A percentile compares a stretch with the other conserved stretches of the same genome.
These are phyloP conservation scores for Calycina herbarum DNA, from an alignment of 2,329 filamentous ascomycete species.

Conservation along the genomic window DNA sequence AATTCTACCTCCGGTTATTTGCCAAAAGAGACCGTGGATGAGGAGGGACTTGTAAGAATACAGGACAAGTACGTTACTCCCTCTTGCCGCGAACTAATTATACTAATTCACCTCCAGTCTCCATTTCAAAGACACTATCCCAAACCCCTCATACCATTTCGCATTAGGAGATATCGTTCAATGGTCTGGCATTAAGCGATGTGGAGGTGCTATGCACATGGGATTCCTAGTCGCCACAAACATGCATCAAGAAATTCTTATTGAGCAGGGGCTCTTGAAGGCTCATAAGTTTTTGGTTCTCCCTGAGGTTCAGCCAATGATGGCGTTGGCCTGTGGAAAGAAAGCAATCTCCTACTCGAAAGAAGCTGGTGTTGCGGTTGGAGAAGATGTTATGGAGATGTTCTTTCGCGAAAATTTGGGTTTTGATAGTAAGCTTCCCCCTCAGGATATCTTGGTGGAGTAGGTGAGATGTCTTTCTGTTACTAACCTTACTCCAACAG, in stretches of 20 bases:
- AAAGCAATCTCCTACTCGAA: slow-evolving; percentile 65
- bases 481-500: not conserved
- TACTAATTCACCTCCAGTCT: slow-evolving; percentile 43
- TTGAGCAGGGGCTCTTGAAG: slow-evolving; percentile 40
- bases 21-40: slow-evolving; percentile 56
- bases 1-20: slow-evolving; percentile 64
- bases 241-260: slow-evolving; percentile 61
- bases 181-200: slow-evolving; percentile 80
- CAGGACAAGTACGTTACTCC: slow-evolving; percentile 48
- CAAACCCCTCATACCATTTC: slow-evolving; percentile 63
- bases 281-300: slow-evolving; percentile 51
- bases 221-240: slow-evolving; percentile 67
- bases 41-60: slow-evolving; percentile 66
- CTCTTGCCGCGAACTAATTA: not conserved
- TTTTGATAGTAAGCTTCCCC: slow-evolving; percentile 54
- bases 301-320: slow-evolving; percentile 60
- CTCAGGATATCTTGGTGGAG: not conserved
- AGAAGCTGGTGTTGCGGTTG: slow-evolving; percentile 55
- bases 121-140: slow-evolving; percentile 51
- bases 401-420: slow-evolving; percentile 71
- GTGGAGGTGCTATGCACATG: slow-evolving; percentile 73
- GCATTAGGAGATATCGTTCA: slow-evolving; percentile 67
- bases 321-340: slow-evolving; percentile 70
- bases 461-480: not conserved
- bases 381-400: slow-evolving; percentile 60